phyloP scores from a whole-genome alignment of 257 asterid genomes.

The Przewalskia tangutica region DNA sequence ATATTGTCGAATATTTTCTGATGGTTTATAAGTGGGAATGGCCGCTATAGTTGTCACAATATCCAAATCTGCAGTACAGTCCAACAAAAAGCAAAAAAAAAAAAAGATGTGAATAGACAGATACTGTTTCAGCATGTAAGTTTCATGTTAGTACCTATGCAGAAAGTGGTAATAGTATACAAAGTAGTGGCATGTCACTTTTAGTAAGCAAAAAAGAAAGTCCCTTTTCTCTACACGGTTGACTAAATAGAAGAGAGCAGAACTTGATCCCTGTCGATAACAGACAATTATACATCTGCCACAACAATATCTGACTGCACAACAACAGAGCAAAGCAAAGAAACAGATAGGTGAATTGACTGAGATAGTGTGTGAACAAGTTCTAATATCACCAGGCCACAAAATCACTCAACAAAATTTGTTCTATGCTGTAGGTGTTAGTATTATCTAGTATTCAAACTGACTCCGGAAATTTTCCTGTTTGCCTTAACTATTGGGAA shows the following conservation, averaged over 20 bases:
- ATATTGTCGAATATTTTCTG: conserved; percentile 57
- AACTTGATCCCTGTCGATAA: not conserved
- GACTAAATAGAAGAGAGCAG: not conserved
- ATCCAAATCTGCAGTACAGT: conserved; percentile 46
- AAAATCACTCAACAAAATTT: not conserved
- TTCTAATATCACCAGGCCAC: not conserved
- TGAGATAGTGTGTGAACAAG: not conserved
- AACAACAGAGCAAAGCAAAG: not conserved
- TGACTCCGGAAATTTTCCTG: not conserved
- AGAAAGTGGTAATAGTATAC: not conserved
- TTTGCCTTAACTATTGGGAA: not conserved
- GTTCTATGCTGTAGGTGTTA: not conserved
- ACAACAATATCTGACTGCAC: not conserved
- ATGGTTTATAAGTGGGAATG: conserved; percentile 69
- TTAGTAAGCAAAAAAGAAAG: no score
- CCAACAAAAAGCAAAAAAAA: not conserved
- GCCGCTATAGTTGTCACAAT: conserved; percentile 65
- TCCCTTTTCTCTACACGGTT: not conserved
- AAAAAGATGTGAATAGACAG: not conserved
- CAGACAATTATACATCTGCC: not conserved
- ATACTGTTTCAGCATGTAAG: not conserved
- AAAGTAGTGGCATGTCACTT: not conserved
- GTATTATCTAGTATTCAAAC: not conserved
- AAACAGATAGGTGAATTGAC: not conserved
- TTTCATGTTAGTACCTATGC: not conserved